Conservation (phyloP, 106 monocot genomes). For the Narthecium ossifragum region DNA sequence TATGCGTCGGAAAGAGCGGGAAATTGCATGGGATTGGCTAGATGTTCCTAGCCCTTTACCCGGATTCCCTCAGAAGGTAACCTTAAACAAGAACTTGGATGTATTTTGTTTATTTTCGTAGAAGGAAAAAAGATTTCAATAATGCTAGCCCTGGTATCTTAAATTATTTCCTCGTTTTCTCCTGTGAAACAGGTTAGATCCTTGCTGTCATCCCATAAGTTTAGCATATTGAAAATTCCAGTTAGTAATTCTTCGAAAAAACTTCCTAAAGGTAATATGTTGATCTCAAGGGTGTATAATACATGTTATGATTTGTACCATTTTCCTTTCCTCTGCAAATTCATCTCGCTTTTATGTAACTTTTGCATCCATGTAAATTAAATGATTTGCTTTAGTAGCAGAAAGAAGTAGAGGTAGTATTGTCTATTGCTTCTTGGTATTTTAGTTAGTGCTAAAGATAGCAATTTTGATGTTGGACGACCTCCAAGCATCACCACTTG, state of each 20-base stretch:
- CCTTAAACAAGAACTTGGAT: background rate
- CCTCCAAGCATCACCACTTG: too few species aligned
- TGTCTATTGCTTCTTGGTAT: too few species aligned
- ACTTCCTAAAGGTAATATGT: slow-evolving; percentile 56
- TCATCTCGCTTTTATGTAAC: too few species aligned
- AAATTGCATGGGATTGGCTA: slow-evolving; percentile 55
- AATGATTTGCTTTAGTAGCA: too few species aligned
- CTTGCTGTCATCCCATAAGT: slow-evolving; percentile 53
- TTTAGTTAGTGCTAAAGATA: too few species aligned
- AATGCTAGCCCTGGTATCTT: too few species aligned
- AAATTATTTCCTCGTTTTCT: background rate
- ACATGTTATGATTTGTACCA: too few species aligned
- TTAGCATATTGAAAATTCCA: slow-evolving; percentile 77
- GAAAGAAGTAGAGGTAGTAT: too few species aligned
- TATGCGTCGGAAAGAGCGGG: slow-evolving; percentile 10
- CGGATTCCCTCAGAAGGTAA: slow-evolving; percentile 64
- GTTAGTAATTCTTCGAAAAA: slow-evolving; percentile 39
- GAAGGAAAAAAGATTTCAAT: background rate
- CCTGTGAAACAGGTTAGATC: slow-evolving; percentile 38
- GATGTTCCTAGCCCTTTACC: slow-evolving; percentile 56
- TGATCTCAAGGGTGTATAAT: too few species aligned
- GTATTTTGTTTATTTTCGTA: background rate
- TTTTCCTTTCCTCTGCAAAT: too few species aligned
- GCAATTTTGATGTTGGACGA: too few species aligned
- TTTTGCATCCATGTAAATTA: too few species aligned